phyloP scores from a whole-genome alignment of 1,139 yeast genomes.

The Waltiozyma sp. region DNA sequence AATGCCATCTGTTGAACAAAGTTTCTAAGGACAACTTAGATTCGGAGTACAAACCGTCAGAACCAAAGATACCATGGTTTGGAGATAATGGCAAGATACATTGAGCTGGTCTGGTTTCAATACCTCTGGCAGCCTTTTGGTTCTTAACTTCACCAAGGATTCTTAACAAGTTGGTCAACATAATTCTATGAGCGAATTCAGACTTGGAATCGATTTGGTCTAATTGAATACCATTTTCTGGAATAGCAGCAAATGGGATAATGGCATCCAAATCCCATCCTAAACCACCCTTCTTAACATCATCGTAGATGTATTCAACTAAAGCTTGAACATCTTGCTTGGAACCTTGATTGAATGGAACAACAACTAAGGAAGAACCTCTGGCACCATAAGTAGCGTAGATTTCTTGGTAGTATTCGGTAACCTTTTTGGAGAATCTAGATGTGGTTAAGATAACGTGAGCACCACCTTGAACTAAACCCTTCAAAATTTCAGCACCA shows the following conservation, averaged over 20 bases:
- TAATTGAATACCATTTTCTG: slow-evolving; percentile 94
- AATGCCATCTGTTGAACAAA: slow-evolving; percentile 95
- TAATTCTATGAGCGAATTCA: slow-evolving; percentile 95
- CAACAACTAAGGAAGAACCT: slow-evolving; percentile 87
- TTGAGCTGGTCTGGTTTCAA: slow-evolving; percentile 97
- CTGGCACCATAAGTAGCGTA: slow-evolving; percentile 88
- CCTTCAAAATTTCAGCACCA: slow-evolving; percentile 95
- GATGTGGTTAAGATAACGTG: slow-evolving; percentile 94
- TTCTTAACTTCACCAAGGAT: slow-evolving; percentile 83
- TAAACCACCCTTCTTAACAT: slow-evolving; percentile 74
- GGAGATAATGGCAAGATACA: slow-evolving; percentile 94
- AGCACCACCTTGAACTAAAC: slow-evolving; percentile 95
- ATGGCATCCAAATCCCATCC: slow-evolving; percentile 97
- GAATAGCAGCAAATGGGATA: slow-evolving; percentile 97
- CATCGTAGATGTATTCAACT: slow-evolving; percentile 76
- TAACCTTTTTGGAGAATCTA: slow-evolving; percentile 85
- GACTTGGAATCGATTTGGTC: slow-evolving; percentile 90
- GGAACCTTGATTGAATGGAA: slow-evolving; percentile 97
- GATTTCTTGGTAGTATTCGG: slow-evolving; percentile 90
- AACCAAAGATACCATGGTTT: slow-evolving; percentile 97
- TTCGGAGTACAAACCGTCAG: slow-evolving; percentile 96
- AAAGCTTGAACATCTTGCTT: slow-evolving; percentile 85
- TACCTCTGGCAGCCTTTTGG: slow-evolving; percentile 59
- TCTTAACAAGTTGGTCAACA: slow-evolving; percentile 92
- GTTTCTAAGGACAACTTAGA: slow-evolving; percentile 93